A percentile compares a stretch with the other conserved stretches of the same genome.
These are phyloP conservation scores for Trichoderma lentiforme DNA, from an alignment of 2,329 filamentous ascomycete species.

Conservation along the genomic window DNA sequence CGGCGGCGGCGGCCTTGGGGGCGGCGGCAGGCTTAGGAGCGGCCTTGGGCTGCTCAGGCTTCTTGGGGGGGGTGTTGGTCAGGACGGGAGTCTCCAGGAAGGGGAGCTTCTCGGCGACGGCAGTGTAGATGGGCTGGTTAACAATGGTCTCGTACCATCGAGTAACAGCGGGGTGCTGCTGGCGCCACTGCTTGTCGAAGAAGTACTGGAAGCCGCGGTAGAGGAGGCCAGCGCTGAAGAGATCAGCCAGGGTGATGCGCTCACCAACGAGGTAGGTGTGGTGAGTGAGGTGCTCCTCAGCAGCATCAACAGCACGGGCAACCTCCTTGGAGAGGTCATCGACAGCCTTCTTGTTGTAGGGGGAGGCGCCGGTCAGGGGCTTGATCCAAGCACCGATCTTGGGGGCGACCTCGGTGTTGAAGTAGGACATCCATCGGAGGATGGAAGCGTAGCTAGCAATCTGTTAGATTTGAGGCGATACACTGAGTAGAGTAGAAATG, in stretches of 20 bases:
- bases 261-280: conserved; percentile 98
- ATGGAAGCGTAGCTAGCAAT: conserved; percentile 77
- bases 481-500: background rate
- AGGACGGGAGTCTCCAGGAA: conserved; percentile 81
- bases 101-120: conserved; percentile 69
- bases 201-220: conserved; percentile 89
- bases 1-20: conserved; percentile 26
- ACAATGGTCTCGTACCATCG: conserved; percentile 94
- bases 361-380: conserved; percentile 74
- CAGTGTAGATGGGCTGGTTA: conserved; percentile 88
- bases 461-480: conserved; percentile 25
- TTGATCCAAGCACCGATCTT: conserved; percentile 76
- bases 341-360: conserved; percentile 98
- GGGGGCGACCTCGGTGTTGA: conserved; percentile 81
- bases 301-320: conserved; percentile 63
- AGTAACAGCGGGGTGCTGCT: conserved; percentile 76
- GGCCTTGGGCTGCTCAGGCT: conserved; percentile 69
- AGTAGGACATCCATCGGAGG: conserved; percentile 96
- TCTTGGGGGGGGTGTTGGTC: conserved; percentile 69
- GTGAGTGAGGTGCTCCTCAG: conserved; percentile 84
- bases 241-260: conserved; percentile 92
- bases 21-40: conserved; percentile 52
- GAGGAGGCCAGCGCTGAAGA: conserved; percentile 77
- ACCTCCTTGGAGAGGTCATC: conserved; percentile 73
- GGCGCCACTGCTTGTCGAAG: conserved; percentile 87